phyloP scores from a whole-genome alignment of 371 early-diverging fungal genomes.

The Sporodiniella umbellata region DNA sequence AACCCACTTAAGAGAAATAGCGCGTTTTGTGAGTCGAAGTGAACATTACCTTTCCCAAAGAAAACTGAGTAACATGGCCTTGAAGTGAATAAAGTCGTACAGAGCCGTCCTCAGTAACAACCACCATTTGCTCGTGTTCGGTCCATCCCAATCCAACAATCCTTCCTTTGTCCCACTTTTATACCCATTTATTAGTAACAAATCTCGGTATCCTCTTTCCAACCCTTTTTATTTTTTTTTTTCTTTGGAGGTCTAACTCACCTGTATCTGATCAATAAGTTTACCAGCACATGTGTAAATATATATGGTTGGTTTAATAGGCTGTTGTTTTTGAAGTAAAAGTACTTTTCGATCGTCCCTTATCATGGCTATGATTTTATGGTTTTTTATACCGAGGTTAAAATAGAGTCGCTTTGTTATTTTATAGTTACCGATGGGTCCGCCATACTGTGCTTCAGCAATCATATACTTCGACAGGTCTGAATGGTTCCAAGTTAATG shows the following conservation, averaged over 20 bases:
- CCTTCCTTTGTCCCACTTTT: slow-evolving; percentile 85
- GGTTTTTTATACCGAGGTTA: neutral
- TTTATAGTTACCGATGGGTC: slow-evolving; percentile 77
- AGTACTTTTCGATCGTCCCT: slow-evolving; percentile 83
- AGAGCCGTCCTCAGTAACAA: slow-evolving; percentile 87
- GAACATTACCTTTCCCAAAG: slow-evolving; percentile 69
- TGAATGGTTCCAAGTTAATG: slow-evolving; percentile 84
- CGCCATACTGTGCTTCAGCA: slow-evolving; percentile 85
- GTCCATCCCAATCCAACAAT: slow-evolving; percentile 93
- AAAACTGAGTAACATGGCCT: slow-evolving; percentile 78
- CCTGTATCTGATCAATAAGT: slow-evolving; percentile 82
- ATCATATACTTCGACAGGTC: slow-evolving; percentile 81
- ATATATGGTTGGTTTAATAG: slow-evolving; percentile 75
- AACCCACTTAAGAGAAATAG: neutral
- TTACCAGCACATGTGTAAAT: slow-evolving; percentile 86
- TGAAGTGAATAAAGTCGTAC: slow-evolving; percentile 79
- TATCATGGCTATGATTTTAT: slow-evolving; percentile 84
- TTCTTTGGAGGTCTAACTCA: slow-evolving; percentile 23
- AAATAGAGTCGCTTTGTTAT: neutral
- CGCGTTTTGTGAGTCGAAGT: neutral
- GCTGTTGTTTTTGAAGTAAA: slow-evolving; percentile 66
- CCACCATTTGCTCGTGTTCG: slow-evolving; percentile 78
- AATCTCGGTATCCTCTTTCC: neutral
- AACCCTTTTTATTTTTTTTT: too few species aligned
- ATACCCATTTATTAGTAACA: too few species aligned